Evolutionary conservation across 805 yeast genomes (phyloP).

Genomic region (Pichia cabralensis): DNA sequence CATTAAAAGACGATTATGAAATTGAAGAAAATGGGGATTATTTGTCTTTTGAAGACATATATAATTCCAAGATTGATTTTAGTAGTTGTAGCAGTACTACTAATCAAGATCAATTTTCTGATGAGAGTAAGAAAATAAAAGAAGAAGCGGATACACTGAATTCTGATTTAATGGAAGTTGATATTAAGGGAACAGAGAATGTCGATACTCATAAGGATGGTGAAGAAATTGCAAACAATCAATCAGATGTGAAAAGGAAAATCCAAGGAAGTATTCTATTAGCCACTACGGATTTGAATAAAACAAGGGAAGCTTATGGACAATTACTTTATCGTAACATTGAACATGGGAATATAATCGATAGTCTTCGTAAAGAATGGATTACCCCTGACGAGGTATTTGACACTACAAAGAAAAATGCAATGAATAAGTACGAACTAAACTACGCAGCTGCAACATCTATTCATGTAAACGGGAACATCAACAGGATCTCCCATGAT

Average conservation of each 20-base stretch:
- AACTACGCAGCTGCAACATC: too few relatives aligned
- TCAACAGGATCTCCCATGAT: too few relatives aligned
- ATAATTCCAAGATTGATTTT: not conserved
- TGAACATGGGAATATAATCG: conserved; percentile 22
- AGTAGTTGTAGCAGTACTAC: not conserved
- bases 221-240: not conserved
- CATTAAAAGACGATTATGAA: conserved; percentile 10
- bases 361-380: conserved; percentile 24
- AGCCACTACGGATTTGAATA: conserved; percentile 3
- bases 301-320: conserved; percentile 10
- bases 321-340: conserved; percentile 15
- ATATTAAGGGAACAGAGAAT: not conserved
- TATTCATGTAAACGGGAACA: too few relatives aligned
- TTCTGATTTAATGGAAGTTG: not conserved
- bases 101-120: not conserved
- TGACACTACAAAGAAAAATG: too few relatives aligned
- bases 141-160: not conserved
- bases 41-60: too few relatives aligned
- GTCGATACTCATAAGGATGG: conserved; percentile 1
- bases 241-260: not conserved
- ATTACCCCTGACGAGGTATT: conserved; percentile 21
- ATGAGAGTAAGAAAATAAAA: not conserved
- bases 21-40: not conserved
- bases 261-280: not conserved
- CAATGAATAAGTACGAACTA: too few relatives aligned